Evolutionary conservation across 257 asterid genomes (phyloP), one percentile per base, ranked within the genome.

Genomic region (Phtheirospermum japonicum): DNA sequence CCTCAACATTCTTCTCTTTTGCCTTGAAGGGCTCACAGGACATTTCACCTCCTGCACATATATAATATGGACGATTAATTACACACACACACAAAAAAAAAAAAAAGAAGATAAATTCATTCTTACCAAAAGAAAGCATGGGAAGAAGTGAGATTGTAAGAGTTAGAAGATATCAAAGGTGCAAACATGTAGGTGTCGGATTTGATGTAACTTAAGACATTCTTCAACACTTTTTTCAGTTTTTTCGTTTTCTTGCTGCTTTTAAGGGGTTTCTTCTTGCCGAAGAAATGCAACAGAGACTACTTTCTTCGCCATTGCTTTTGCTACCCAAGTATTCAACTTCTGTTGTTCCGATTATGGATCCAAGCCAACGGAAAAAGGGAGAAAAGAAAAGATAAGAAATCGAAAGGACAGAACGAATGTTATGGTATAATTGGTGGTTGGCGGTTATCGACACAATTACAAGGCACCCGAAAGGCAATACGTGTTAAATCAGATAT

Each of bases 101-200:
- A 54, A 58, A 32, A 45, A 0, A 37, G 6, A 51, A 63, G 11
- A 0, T 23, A 8, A 33, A 20, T 8, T 3, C 26, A 39, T 50
- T 43, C 31, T 32, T 63, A 62, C 72, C 75, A 11, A 18, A 61
- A 61, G 64, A 52, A n/a, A 40, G 14, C 34, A n/a, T 71, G 57
- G 39, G 70, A 1, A 26, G 49, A 36, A 4, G 67, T 5, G 42
- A 5, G 57, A 34, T 63, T 54, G 9, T 3, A 40, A 14, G 46
- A 46, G 55, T 70, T 66, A 54, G 75, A 59, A 23, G 56, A n/a
- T 52, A 55, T 12, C 32, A 80, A 42, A 0, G 85, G 88, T 0
- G 88, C 80, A 40, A 66, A 83, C 86, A 85, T 69, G 70, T 71
- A 78, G 32, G 71, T 31, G 46, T 81, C 84, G 9, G 86, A 80